Base-by-base conservation (phyloP, 2,329 filamentous ascomycete genomes). In the Apiospora malaysiana region DNA sequence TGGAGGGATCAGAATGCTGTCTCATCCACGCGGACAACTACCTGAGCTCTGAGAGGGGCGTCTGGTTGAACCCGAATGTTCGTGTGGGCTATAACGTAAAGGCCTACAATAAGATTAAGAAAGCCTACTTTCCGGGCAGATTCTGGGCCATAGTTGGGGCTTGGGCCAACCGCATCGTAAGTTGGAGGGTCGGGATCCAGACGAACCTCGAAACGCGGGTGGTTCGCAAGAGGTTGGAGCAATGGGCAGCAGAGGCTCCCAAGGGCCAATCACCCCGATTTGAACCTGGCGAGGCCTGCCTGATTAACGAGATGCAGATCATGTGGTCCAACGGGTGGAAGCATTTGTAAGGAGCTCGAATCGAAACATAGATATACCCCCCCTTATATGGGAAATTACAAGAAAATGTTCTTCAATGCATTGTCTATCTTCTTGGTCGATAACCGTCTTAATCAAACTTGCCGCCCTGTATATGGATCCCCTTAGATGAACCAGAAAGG, bases 1-100 rank as follows among this genome's bases (percentile, higher is more conserved):
- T 91, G 43, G 89, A 91, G 78, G 89, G 84, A 4, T 89, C 87
- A 1, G 89, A 91, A 78, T 91, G 89, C 77, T 91, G 90, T 76
- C 82, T 91, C 27, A 86, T 90, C 23, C 88, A 90, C 73, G 85
- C 86, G 1, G 88, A 90, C 74, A 90, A 90, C 74, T 84, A 83
- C 4, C 78, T 87, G 4, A 80, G 82, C 12, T 45, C 73, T 6
- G 72, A 77, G 51, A 79, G 84, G 66, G 87, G 87, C 23, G 83
- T 89, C 1, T 89, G 82, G 78, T 73, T 90, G n/a, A 90, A 90
- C 73, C 85, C 87, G 0, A 82, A 82, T 21, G 87, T 89, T 9
- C 82, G 86, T 7, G 88, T 89, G 4, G 86, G 82, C 0, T 90
- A 89, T 70, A 83, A 79, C 63, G 78, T 76, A 18, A 72, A 78